Base-by-base conservation (phyloP, 495 filamentous ascomycete genomes). In the Endocarpon pusillum region DNA sequence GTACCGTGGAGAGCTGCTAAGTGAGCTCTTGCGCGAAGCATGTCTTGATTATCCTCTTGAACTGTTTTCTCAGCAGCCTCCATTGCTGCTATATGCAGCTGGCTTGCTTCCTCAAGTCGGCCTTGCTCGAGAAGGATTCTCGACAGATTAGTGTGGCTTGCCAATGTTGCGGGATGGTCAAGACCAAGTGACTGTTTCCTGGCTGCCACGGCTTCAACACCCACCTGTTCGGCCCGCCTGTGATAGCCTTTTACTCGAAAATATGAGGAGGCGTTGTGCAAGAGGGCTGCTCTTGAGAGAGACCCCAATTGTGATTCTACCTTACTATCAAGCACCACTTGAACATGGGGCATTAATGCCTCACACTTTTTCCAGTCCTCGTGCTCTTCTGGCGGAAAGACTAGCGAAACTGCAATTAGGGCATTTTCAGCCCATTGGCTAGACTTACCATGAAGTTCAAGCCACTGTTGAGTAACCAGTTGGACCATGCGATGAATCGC, bases 361-460 rank as follows among this genome's bases (percentile, higher is more conserved):
- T 47, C 32, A 33, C 45, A 54, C 19, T 12, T 33, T 28, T 21
- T 35, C 54, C 48, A 58, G 26, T 54, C 53, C 29, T 52, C 35
- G 28, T 47, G 46, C 19, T 43, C 32, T 42, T 54, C 58, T 3
- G 36, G 58, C n/a, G 62, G 63, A 45, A 66, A 54, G 22, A 41
- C 48, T 21, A 25, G 21, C 24, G 39, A 41, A 32, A 67, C 51
- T 33, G 40, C 57, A n/a, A 42, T 48, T 33, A 55, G 53, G 41
- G 48, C 64, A 32, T 38, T 37, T 12, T 52, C 31, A 19, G 21
- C 35, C 39, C 47, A 59, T 36, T 35, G 47, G 37, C 62, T 51
- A 19, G 47, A 40, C 34, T 57, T 17, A 21, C 35, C 37, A 20
- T 52, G 18, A 2, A 21, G 34, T 41, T 54, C 34, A 48, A 51